A percentile compares a stretch with the other conserved stretches of the same genome.
phyloP scores from a whole-genome alignment of 495 filamentous ascomycete species.

The Penicillium herquei region DNA sequence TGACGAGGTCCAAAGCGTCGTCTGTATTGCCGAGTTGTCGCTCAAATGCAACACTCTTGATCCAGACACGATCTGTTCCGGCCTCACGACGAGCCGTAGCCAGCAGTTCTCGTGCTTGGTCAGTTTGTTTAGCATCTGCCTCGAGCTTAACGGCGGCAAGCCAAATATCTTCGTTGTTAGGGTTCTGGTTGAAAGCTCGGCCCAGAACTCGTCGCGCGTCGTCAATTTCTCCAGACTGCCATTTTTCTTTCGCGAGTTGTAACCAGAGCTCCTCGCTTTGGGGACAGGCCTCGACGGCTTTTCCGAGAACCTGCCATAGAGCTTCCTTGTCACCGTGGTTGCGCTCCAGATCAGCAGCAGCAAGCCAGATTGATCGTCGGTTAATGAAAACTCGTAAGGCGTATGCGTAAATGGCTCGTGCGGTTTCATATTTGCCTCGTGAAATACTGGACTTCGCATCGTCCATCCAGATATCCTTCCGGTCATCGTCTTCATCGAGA shows the following conservation, averaged over 20 bases:
- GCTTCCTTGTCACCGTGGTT: constrained; percentile 84
- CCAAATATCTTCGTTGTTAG: constrained; percentile 96
- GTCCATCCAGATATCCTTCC: constrained; percentile 92
- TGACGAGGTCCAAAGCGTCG: constrained; percentile 80
- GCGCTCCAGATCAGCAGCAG: constrained; percentile 86
- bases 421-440: constrained; percentile 80
- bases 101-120: constrained; percentile 77
- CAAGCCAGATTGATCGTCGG: constrained; percentile 79
- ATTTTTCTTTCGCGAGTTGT: constrained; percentile 91
- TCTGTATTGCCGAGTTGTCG: constrained; percentile 76
- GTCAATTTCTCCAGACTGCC: constrained; percentile 79
- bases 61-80: constrained; percentile 93
- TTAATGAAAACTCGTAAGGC: constrained; percentile 83
- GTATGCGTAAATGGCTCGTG: constrained; percentile 89
- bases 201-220: constrained; percentile 81
- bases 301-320: constrained; percentile 81
- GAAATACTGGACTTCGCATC: constrained; percentile 79
- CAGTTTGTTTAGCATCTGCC: constrained; percentile 76
- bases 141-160: constrained; percentile 93
- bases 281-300: constrained; percentile 89
- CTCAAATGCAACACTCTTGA: constrained; percentile 91
- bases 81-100: constrained; percentile 78
- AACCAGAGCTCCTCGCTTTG: constrained; percentile 92
- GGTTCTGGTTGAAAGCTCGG: constrained; percentile 86
- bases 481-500: constrained; percentile 94